A percentile compares a stretch with the other conserved stretches of the same genome.
Evolutionary conservation across 495 filamentous ascomycete species (phyloP).

Genomic region (Apodospora peruviana): DNA sequence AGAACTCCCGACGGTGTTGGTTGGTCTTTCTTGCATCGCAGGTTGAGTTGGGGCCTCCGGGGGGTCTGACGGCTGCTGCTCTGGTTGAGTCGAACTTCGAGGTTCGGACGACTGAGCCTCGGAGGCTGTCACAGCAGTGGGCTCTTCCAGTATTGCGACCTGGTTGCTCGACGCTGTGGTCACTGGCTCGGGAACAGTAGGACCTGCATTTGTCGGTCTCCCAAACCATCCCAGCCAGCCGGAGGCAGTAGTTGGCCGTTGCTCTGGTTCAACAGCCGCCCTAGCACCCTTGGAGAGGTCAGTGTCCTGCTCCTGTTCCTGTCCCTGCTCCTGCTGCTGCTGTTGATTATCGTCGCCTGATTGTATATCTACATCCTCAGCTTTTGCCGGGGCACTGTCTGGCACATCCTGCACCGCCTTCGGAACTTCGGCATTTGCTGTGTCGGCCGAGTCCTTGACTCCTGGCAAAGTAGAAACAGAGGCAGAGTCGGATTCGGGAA

Average conservation of each 20-base stretch:
- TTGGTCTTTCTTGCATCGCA: constrained; percentile 4
- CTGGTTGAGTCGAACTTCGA: constrained; percentile 11
- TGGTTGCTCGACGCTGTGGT: no score
- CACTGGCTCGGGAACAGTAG: constrained; percentile 14
- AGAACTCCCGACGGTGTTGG: constrained; percentile 24
- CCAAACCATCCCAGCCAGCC: constrained; percentile 60
- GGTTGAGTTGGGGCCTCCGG: constrained; percentile 16
- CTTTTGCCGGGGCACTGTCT: constrained; percentile 2
- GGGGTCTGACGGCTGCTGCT: constrained; percentile 16
- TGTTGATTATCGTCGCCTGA: constrained; percentile 2
- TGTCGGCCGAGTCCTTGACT: background rate
- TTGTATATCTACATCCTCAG: constrained; percentile 4
- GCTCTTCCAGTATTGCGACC: constrained; percentile 18
- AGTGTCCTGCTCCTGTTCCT: constrained; percentile 5
- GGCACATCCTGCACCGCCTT: background rate
- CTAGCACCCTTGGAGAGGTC: background rate
- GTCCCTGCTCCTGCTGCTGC: background rate
- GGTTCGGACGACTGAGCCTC: constrained; percentile 9
- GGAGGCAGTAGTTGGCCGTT: constrained; percentile 32
- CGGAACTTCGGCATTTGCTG: background rate
- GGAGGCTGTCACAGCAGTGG: constrained; percentile 8
- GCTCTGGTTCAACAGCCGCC: constrained; percentile 8
- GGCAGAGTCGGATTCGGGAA: constrained; percentile 11
- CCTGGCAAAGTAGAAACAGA: constrained; percentile 22
- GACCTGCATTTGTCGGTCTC: constrained; percentile 17